Evolutionary conservation across 441 rosid genomes (phyloP), one percentile per base, ranked within the genome.

Genomic region (Pelargonium myrrhifolium): DNA sequence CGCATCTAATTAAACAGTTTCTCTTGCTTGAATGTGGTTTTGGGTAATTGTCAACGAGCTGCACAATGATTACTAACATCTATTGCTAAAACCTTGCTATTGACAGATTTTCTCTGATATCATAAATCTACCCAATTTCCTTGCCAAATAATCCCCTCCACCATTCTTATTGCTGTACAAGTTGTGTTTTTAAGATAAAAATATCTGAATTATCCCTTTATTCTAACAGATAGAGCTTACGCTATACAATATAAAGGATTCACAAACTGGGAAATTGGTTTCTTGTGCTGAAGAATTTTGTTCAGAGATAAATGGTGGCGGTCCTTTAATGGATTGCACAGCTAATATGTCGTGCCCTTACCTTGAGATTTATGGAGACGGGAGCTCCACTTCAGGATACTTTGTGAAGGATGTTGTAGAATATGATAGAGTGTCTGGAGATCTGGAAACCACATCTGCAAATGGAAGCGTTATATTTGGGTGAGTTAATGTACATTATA

Each of bases 341-440:
- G 72, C 90, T 69, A 91, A 91, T 74, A 78, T 81, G 81, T 73
- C 93, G 10, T 93, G 99, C 75, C 88, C 96, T 1, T 93, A 91
- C 85, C 80, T 91, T 71, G 99, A 88, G 83, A 85, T 91, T 68
- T 93, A 93, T 84, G 92, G 96, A 66, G 99, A 93, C 80, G 99
- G 99, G 73, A 91, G 97, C 77, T 88, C 97, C 68, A 88, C 94
- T 70, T 85, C 93, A 0, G 99, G 98, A 43, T 88, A 87, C 72
- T 89, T 94, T 80, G 90, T 94, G 17, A 75, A 79, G 77, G 99
- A 94, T 71, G 60, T 81, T 78, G 91, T 92, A 64, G 86, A 86
- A 70, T 92, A 91, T 75, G 97, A 82, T 72, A 78, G 82, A 76
- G 99, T 93, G 11, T 88, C 99, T 55, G 97, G 99, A 31, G 96